A percentile compares a stretch with the other conserved stretches of the same genome.
Conservation (phyloP, 1,284 basidiomycete species). For the Neolentinus lepideus region DNA sequence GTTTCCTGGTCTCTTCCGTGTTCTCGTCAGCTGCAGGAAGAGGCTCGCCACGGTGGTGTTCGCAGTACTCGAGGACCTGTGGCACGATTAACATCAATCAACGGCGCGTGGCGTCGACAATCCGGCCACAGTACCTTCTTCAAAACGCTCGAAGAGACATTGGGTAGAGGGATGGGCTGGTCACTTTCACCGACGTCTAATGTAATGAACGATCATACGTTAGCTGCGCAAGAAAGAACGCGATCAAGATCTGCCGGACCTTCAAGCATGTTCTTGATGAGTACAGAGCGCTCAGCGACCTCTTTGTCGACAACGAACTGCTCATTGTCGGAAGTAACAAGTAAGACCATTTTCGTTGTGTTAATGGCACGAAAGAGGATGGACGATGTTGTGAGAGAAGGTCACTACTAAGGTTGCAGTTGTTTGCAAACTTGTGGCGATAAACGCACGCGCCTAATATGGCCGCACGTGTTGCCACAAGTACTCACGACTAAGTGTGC, state of each 20-base stretch:
- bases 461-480: not conserved
- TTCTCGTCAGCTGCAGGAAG: constrained; percentile 84
- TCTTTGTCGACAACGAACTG: constrained; percentile 92
- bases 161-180: constrained; percentile 93
- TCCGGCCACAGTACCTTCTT: constrained; percentile 66
- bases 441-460: not conserved
- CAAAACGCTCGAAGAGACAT: constrained; percentile 93
- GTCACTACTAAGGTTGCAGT: constrained; percentile 4
- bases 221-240: constrained; percentile 2
- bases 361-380: constrained; percentile 8
- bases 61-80: constrained; percentile 98
- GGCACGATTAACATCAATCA: constrained; percentile 1
- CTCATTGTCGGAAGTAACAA: constrained; percentile 93
- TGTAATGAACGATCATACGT: constrained; percentile 8
- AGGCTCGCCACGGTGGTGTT: constrained; percentile 96
- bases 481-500: not conserved
- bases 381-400: constrained; percentile 8
- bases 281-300: constrained; percentile 89
- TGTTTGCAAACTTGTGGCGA: not conserved
- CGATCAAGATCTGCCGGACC: constrained; percentile 40
- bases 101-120: not conserved
- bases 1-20: constrained; percentile 93
- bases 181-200: constrained; percentile 90
- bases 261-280: constrained; percentile 99
- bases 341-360: constrained; percentile 55